phyloP scores from a whole-genome alignment of 352 stramenopile genomes.

The Phytophthora boehmeriae region DNA sequence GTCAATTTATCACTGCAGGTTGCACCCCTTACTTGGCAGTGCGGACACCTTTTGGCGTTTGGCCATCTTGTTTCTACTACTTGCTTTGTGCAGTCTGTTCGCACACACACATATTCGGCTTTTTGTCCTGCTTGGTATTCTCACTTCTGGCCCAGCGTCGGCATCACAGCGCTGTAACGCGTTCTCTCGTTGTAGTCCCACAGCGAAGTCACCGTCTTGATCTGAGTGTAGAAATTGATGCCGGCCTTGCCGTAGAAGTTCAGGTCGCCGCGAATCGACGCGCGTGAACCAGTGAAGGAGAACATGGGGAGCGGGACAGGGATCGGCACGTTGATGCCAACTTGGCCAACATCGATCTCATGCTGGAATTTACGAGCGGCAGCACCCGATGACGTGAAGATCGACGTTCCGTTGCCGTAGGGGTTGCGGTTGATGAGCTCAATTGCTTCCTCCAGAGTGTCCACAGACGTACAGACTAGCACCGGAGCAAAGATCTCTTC shows the following conservation, averaged over 20 bases:
- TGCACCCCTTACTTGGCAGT: slow-evolving; percentile 9
- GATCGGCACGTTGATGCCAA: slow-evolving; percentile 97
- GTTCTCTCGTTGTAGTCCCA: slow-evolving; percentile 94
- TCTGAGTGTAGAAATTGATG: slow-evolving; percentile 98
- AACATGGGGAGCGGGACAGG: slow-evolving; percentile 98
- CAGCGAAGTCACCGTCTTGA: slow-evolving; percentile 97
- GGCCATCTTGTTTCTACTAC: slow-evolving; percentile 1
- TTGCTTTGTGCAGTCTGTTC: slow-evolving; percentile 2
- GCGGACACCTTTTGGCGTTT: slow-evolving; percentile 13
- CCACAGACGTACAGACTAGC: slow-evolving; percentile 88
- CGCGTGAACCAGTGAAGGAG: slow-evolving; percentile 96
- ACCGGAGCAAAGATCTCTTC: slow-evolving; percentile 99
- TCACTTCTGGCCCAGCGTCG: slow-evolving; percentile 83
- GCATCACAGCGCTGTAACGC: slow-evolving; percentile 93
- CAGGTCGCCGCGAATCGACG: slow-evolving; percentile 94
- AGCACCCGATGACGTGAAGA: slow-evolving; percentile 95
- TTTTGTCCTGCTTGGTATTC: neutral
- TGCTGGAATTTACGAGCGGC: slow-evolving; percentile 97
- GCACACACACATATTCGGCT: neutral
- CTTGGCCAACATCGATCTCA: slow-evolving; percentile 96
- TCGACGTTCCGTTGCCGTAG: slow-evolving; percentile 97
- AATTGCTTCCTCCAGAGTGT: slow-evolving; percentile 97
- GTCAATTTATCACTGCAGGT: slow-evolving; percentile 15
- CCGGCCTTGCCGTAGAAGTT: slow-evolving; percentile 98
- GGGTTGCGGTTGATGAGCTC: slow-evolving; percentile 95